phyloP scores from a whole-genome alignment of 2,329 filamentous ascomycete genomes.

The Monosporascus sp. region DNA sequence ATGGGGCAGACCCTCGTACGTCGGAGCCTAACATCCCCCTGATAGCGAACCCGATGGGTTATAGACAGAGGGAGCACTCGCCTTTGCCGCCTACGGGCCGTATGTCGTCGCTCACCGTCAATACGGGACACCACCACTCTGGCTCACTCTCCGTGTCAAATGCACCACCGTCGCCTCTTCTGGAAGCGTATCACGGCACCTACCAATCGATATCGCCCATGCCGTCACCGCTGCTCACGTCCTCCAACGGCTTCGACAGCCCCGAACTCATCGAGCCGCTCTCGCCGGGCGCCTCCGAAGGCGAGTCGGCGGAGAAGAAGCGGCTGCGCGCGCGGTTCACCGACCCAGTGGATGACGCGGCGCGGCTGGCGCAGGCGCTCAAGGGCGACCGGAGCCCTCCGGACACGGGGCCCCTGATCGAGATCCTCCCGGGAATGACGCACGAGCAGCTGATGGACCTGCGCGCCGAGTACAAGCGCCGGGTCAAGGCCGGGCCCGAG shows the following conservation, averaged over 20 bases:
- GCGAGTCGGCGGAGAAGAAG: constrained; percentile 40
- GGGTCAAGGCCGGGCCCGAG: constrained; percentile 71
- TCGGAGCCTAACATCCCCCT: constrained; percentile 34
- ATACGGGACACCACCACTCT: constrained; percentile 35
- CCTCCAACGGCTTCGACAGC: constrained; percentile 44
- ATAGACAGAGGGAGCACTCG: constrained; percentile 34
- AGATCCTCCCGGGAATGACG: constrained; percentile 77
- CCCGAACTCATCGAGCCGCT: constrained; percentile 41
- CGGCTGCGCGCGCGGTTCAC: constrained; percentile 70
- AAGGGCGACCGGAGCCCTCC: constrained; percentile 56
- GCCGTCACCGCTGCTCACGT: constrained; percentile 70
- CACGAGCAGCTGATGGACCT: constrained; percentile 86
- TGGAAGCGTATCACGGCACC: constrained; percentile 89
- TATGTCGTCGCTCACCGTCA: constrained; percentile 50
- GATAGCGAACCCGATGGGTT: constrained; percentile 33
- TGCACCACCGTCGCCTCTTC: constrained; percentile 74
- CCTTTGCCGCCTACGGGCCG: constrained; percentile 43
- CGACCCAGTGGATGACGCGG: constrained; percentile 74
- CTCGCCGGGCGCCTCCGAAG: constrained; percentile 48
- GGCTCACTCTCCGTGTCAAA: constrained; percentile 41
- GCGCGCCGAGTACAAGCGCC: constrained; percentile 82
- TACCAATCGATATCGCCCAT: constrained; percentile 94
- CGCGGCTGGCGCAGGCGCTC: constrained; percentile 69
- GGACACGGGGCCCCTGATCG: constrained; percentile 67
- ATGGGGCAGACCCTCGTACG: constrained; percentile 31